Evolutionary conservation across 1,284 basidiomycete genomes (phyloP).

Genomic region (Fomitopsis schrenkii): DNA sequence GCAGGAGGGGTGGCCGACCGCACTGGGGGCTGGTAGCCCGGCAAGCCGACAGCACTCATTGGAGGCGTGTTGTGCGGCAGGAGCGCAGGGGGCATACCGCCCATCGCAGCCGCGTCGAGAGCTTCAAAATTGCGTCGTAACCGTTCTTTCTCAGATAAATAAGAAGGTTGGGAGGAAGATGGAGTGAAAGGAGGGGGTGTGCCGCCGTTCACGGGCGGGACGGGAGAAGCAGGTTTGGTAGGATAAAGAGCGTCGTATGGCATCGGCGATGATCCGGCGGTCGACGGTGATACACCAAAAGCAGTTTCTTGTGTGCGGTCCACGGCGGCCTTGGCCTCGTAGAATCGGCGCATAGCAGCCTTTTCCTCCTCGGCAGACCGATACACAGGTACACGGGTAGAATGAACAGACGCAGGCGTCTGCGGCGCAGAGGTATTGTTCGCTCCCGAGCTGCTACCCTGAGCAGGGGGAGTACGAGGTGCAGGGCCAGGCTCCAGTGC

Average conservation of each 20-base stretch:
- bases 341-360: conserved; percentile 59
- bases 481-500: conserved; percentile 1
- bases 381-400: conserved; percentile 5
- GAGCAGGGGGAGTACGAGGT: not conserved
- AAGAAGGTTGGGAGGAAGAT: conserved; percentile 17
- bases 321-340: conserved; percentile 68
- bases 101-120: conserved; percentile 48
- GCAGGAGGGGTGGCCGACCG: conserved; percentile 3
- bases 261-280: conserved; percentile 28
- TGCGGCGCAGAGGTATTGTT: not conserved
- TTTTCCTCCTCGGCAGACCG: conserved; percentile 54
- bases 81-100: conserved; percentile 17
- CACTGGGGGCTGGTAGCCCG: not conserved
- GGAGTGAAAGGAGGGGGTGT: conserved; percentile 21
- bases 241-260: conserved; percentile 60
- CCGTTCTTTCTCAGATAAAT: conserved; percentile 43
- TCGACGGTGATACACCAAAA: conserved; percentile 23
- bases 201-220: conserved; percentile 11
- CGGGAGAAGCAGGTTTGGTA: conserved; percentile 10
- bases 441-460: not conserved
- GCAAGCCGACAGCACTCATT: not conserved
- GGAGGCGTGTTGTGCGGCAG: conserved; percentile 1
- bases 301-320: conserved; percentile 42
- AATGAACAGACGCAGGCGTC: not conserved
- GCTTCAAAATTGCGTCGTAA: conserved; percentile 56